Evolutionary conservation across 1,284 basidiomycete species (phyloP), one percentile per base, ranked within the genome.

Genomic region (Cerrena zonata): DNA sequence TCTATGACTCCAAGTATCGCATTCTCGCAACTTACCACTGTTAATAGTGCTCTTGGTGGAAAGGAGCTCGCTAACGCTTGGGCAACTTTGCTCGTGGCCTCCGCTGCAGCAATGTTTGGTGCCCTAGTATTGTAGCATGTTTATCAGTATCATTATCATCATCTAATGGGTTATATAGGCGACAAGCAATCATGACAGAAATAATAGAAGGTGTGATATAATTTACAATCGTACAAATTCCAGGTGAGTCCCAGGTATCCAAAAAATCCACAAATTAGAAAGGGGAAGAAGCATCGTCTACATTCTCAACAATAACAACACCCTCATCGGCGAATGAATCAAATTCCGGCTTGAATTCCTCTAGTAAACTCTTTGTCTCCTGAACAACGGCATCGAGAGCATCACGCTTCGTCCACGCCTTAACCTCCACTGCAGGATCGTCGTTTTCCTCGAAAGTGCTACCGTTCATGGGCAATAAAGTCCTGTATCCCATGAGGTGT

Each of bases 401-500:
- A 43, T 77, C 70, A 38, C 67, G 63, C 53, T 64, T 71, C n/a
- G 80, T 79, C 83, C 82, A 86, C 22, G 73, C 71, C 46, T 68
- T 69, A 44, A 69, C 61, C 12, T 65, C 58, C 5, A 58, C 58
- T 11, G 67, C 65, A 25, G 60, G 65, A 21, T 65, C 60, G 4
- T 56, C 56, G 23, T 23, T 24, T 40, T 60, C 62, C 13, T 62
- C 58, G 15, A 54, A 59, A 26, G 53, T 56, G 19, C 39, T 18
- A 22, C 49, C 57, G 2, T 72, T 75, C 41, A 76, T 53, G 4
- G 79, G 78, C 22, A 84, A 65, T 24, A 84, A 66, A 1, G 68
- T 59, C 15, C 75, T 70, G 60, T 85, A 86, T 1, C 85, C 84
- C 70, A 84, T 74, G 51, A 71, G 74, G 11, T 68, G 70, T 65